Conservation (phyloP, 176 grass and related monocot species). For the Musa acuminata region DNA sequence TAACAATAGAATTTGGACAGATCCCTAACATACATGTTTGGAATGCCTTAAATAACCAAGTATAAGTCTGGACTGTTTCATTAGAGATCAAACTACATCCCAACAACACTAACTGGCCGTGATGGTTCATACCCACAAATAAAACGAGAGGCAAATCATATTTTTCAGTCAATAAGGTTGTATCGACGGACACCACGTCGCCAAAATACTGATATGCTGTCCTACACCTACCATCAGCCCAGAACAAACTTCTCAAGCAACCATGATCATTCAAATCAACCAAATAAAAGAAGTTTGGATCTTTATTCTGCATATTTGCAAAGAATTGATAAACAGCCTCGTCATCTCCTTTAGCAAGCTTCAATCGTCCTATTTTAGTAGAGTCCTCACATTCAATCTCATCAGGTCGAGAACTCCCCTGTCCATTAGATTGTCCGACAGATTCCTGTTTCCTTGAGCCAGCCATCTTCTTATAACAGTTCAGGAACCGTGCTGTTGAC, state of each 20-base stretch:
- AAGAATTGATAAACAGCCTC: slow-evolving; percentile 17
- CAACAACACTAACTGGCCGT: slow-evolving; percentile 23
- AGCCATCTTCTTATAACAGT: slow-evolving; percentile 15
- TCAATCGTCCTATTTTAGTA: slow-evolving; percentile 5
- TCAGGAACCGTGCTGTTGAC: slow-evolving; percentile 16
- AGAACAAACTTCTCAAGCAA: slow-evolving; percentile 16
- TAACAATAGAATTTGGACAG: slow-evolving; percentile 23
- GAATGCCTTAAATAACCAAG: slow-evolving; percentile 22
- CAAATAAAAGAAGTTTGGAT: slow-evolving; percentile 21
- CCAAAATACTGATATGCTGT: slow-evolving; percentile 23
- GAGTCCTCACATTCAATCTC: slow-evolving; percentile 4
- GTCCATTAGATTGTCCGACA: not conserved
- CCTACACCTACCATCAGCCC: slow-evolving; percentile 19
- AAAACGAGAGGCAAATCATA: slow-evolving; percentile 24
- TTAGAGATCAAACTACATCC: slow-evolving; percentile 18
- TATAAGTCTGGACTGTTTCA: slow-evolving; percentile 1
- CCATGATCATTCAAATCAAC: slow-evolving; percentile 23
- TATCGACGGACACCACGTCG: slow-evolving; percentile 18
- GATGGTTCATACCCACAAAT: slow-evolving; percentile 19
- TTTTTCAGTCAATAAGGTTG: slow-evolving; percentile 21
- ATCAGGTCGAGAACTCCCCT: not conserved
- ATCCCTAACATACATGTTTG: slow-evolving; percentile 17
- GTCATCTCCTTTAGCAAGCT: slow-evolving; percentile 21
- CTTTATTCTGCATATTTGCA: slow-evolving; percentile 17
- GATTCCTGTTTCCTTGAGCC: not conserved